A percentile compares a stretch with the other conserved stretches of the same genome.
These are phyloP conservation scores for Puccinia horiana DNA, from an alignment of 1,284 basidiomycete genomes.

Conservation along the genomic window DNA sequence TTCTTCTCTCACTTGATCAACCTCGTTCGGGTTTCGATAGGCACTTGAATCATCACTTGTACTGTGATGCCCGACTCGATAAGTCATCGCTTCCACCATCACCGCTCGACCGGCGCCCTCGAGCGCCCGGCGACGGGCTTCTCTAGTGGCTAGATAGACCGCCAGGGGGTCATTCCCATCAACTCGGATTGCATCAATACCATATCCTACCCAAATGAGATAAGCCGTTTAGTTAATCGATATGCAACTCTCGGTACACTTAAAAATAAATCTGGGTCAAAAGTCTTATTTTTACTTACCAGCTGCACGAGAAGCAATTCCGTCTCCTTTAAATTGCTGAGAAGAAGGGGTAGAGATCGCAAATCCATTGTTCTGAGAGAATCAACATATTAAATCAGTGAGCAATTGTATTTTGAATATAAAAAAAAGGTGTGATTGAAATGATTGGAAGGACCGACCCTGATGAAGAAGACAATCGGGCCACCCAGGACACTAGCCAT, in stretches of 20 bases:
- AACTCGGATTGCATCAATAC: slow-evolving; percentile 62
- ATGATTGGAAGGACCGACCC: slow-evolving; percentile 49
- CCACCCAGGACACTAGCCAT: slow-evolving; percentile 62
- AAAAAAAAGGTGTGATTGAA: slow-evolving; percentile 71
- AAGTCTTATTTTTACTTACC: slow-evolving; percentile 59
- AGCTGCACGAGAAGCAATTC: slow-evolving; percentile 86
- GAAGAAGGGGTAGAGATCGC: slow-evolving; percentile 88
- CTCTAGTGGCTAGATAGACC: slow-evolving; percentile 75
- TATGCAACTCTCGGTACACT: neutral
- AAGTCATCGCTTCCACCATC: slow-evolving; percentile 88
- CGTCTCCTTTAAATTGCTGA: slow-evolving; percentile 88
- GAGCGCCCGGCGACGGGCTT: slow-evolving; percentile 75
- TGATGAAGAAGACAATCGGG: slow-evolving; percentile 52
- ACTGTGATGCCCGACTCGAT: slow-evolving; percentile 91
- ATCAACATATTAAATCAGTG: slow-evolving; percentile 66
- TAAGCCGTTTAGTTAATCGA: neutral
- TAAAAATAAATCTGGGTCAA: no score
- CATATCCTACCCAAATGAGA: slow-evolving; percentile 27
- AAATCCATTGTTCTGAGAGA: slow-evolving; percentile 80
- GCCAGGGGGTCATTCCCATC: slow-evolving; percentile 93
- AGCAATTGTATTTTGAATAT: no score
- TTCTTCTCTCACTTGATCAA: slow-evolving; percentile 65
- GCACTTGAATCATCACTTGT: slow-evolving; percentile 92
- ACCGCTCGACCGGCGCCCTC: slow-evolving; percentile 74
- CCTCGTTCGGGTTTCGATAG: slow-evolving; percentile 79